phyloP scores from a whole-genome alignment of 163 green algal species.

The Scenedesmus sp. region DNA sequence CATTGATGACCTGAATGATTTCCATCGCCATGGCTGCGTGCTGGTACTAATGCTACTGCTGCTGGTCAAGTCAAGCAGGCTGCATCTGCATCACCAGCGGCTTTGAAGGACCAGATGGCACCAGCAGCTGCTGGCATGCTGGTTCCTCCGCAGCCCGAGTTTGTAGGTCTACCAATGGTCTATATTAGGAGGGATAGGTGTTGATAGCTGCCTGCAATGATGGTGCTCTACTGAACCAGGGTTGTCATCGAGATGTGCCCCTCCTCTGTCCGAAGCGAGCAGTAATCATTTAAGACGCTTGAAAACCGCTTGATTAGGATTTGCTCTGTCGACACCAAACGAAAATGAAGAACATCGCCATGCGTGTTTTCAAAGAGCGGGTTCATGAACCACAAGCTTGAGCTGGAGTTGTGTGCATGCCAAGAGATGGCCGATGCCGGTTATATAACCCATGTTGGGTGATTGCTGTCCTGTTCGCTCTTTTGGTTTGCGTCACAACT shows the following conservation, averaged over 20 bases:
- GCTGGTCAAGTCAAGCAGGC: constrained; percentile 6
- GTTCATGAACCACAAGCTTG: neutral
- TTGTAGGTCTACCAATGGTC: too few species aligned
- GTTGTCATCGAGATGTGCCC: neutral
- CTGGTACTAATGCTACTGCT: neutral
- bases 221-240: neutral
- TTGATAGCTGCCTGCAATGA: too few species aligned
- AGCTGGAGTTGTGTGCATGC: neutral
- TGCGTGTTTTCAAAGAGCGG: too few species aligned
- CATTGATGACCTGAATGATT: constrained; percentile 65
- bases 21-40: constrained; percentile 70
- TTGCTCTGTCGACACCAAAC: too few species aligned
- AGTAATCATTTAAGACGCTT: too few species aligned
- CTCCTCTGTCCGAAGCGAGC: too few species aligned
- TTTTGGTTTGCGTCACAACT: neutral
- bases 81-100: neutral
- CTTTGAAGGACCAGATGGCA: neutral
- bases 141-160: too few species aligned
- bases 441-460: too few species aligned
- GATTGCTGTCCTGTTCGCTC: neutral
- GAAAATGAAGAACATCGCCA: too few species aligned
- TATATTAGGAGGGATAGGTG: too few species aligned
- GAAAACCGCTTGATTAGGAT: too few species aligned
- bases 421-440: too few species aligned
- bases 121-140: neutral